These are phyloP conservation scores for Jamesozyma piceae DNA, from an alignment of 805 yeast species.

Conservation along the genomic window DNA sequence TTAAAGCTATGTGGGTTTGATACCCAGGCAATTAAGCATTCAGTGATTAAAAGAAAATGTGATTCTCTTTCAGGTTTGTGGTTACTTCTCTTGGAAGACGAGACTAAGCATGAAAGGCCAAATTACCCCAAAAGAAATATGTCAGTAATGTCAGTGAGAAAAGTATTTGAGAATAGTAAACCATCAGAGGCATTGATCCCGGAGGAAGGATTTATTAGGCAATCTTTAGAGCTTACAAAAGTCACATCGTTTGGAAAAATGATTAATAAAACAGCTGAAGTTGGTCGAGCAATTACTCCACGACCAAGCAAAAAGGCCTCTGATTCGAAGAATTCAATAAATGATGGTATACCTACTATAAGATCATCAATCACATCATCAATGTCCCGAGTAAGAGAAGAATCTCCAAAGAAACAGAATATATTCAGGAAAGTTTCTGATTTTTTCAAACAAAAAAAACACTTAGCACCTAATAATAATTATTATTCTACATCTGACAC, in stretches of 20 bases:
- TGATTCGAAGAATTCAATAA: not conserved
- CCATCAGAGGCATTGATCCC: not conserved
- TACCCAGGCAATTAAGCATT: slow-evolving; percentile 45
- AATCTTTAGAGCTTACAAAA: slow-evolving; percentile 6
- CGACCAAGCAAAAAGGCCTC: slow-evolving; percentile 2
- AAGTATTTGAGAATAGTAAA: slow-evolving; percentile 21
- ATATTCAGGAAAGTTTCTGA: slow-evolving; percentile 29
- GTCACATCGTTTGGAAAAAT: slow-evolving; percentile 10
- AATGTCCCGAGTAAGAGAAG: not conserved
- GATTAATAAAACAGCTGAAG: slow-evolving; percentile 8
- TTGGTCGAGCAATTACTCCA: slow-evolving; percentile 4
- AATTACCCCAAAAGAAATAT: slow-evolving; percentile 31
- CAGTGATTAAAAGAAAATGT: slow-evolving; percentile 50
- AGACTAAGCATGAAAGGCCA: slow-evolving; percentile 26
- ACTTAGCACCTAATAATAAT: not conserved
- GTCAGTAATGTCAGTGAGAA: slow-evolving; percentile 27
- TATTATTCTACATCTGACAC: not conserved
- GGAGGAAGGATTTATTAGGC: slow-evolving; percentile 5
- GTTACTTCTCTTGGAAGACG: slow-evolving; percentile 51
- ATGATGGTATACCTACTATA: not conserved
- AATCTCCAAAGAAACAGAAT: slow-evolving; percentile 18
- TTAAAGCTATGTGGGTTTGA: slow-evolving; percentile 57
- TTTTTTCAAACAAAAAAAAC: slow-evolving; percentile 24
- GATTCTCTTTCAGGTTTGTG: slow-evolving; percentile 70
- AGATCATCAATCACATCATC: not conserved